These are phyloP conservation scores for Incumbomyces delicatus DNA, from an alignment of 2,329 filamentous ascomycete genomes.

Conservation along the genomic window DNA sequence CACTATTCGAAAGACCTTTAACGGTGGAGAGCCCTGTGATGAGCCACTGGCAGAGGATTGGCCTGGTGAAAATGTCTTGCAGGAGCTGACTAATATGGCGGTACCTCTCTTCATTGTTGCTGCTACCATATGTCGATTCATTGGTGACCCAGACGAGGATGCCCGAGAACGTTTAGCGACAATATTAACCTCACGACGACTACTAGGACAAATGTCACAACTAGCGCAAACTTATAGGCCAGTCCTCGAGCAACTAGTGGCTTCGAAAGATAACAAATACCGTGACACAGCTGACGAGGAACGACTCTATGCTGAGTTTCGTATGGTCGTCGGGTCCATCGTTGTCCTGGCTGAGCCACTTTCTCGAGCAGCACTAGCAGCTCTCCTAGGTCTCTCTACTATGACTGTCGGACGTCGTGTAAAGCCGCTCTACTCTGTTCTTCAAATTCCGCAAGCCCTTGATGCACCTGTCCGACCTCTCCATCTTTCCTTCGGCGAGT, in stretches of 20 bases:
- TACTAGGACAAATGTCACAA: background rate
- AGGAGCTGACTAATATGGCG: conserved; percentile 22
- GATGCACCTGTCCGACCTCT: conserved; percentile 4
- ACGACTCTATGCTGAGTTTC: too few relatives aligned
- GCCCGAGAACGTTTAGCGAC: conserved; percentile 4
- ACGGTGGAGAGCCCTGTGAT: background rate
- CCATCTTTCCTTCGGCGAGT: conserved; percentile 14
- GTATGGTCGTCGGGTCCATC: conserved; percentile 8
- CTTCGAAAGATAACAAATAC: too few relatives aligned
- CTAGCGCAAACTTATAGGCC: conserved; percentile 10
- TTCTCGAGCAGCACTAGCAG: conserved; percentile 3
- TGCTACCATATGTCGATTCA: conserved; percentile 22
- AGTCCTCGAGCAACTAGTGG: too few relatives aligned
- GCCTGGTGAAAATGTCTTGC: conserved; percentile 17
- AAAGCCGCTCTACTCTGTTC: conserved; percentile 4
- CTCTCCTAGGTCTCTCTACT: background rate
- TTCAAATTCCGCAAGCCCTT: background rate
- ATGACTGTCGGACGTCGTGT: background rate
- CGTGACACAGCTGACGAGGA: too few relatives aligned
- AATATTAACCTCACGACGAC: conserved; percentile 6
- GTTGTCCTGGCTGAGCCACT: conserved; percentile 8
- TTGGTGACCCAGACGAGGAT: conserved; percentile 16
- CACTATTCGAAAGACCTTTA: background rate
- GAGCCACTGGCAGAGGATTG: conserved; percentile 30
- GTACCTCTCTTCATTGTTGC: conserved; percentile 25